Conservation (phyloP, 2,329 filamentous ascomycete species). For the Colletotrichum sp. region DNA sequence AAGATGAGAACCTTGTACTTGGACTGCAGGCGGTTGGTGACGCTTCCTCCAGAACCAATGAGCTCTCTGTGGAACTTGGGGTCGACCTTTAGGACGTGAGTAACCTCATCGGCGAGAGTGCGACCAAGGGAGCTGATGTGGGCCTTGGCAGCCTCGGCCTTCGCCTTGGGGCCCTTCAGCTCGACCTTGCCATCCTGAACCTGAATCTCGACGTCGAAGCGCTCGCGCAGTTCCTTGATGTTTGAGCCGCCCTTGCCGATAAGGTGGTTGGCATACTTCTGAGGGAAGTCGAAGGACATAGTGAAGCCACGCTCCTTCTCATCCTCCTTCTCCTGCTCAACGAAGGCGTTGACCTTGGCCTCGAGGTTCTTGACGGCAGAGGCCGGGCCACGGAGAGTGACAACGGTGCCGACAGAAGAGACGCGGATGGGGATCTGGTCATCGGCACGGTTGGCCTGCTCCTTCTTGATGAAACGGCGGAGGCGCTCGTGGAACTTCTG, state of each 20-base stretch:
- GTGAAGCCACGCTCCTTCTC: constrained; percentile 93
- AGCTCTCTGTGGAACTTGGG: constrained; percentile 93
- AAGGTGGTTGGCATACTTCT: constrained; percentile 90
- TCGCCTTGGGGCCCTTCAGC: constrained; percentile 93
- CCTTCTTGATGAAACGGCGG: constrained; percentile 67
- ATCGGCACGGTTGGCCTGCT: constrained; percentile 61
- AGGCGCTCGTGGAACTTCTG: constrained; percentile 69
- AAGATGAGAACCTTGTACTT: constrained; percentile 95
- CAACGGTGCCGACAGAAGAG: constrained; percentile 60
- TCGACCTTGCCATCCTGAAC: constrained; percentile 94
- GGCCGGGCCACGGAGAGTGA: constrained; percentile 79
- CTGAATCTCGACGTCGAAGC: constrained; percentile 78
- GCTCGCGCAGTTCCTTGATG: constrained; percentile 69
- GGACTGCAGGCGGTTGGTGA: constrained; percentile 90
- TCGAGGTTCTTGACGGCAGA: constrained; percentile 74
- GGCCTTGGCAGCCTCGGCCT: constrained; percentile 84
- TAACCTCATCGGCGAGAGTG: constrained; percentile 89
- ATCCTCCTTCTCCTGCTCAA: constrained; percentile 88
- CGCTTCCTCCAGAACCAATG: constrained; percentile 85
- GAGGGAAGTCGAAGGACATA: constrained; percentile 87
- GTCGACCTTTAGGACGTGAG: constrained; percentile 85
- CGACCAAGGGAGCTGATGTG: constrained; percentile 82
- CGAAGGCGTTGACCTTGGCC: constrained; percentile 76
- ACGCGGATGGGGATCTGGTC: constrained; percentile 67
- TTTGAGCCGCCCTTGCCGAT: constrained; percentile 73